These are phyloP conservation scores for Metschnikowia picachoensis DNA, from an alignment of 805 yeast genomes.

Conservation along the genomic window DNA sequence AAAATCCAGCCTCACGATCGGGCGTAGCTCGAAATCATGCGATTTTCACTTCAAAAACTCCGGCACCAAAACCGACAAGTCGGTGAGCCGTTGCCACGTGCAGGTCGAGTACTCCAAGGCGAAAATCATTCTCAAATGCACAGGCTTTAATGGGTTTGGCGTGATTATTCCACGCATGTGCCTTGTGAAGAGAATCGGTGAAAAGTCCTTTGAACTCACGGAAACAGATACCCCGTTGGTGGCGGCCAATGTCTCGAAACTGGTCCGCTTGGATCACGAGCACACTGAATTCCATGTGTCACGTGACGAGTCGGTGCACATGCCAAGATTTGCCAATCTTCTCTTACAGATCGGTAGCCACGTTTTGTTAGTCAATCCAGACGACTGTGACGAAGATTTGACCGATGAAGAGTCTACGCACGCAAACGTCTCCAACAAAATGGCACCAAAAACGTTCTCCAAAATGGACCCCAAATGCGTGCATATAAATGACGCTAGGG, in stretches of 20 bases:
- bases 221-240: slow-evolving; percentile 22
- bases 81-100: slow-evolving; percentile 67
- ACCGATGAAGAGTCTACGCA: slow-evolving; percentile 40
- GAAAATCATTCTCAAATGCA: slow-evolving; percentile 57
- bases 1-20: slow-evolving; percentile 45
- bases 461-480: too few species aligned
- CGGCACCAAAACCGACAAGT: slow-evolving; percentile 42
- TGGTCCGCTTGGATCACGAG: slow-evolving; percentile 39
- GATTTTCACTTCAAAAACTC: slow-evolving; percentile 39
- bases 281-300: slow-evolving; percentile 55
- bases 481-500: too few species aligned
- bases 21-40: slow-evolving; percentile 65
- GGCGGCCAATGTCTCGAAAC: slow-evolving; percentile 23
- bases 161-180: slow-evolving; percentile 57
- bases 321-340: slow-evolving; percentile 62
- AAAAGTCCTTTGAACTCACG: slow-evolving; percentile 20
- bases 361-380: slow-evolving; percentile 47
- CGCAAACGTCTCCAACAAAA: too few species aligned
- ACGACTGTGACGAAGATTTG: slow-evolving; percentile 39
- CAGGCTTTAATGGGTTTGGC: slow-evolving; percentile 79
- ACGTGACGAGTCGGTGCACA: slow-evolving; percentile 56
- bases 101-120: slow-evolving; percentile 42
- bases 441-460: too few species aligned
- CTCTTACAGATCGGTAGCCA: slow-evolving; percentile 72
- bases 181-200: slow-evolving; percentile 23